Percentiles rank a stretch among this genome's conserved stretches.
These are phyloP conservation scores for Taiozyma onychis DNA, from an alignment of 1,139 yeast genomes.

Conservation along the genomic window DNA sequence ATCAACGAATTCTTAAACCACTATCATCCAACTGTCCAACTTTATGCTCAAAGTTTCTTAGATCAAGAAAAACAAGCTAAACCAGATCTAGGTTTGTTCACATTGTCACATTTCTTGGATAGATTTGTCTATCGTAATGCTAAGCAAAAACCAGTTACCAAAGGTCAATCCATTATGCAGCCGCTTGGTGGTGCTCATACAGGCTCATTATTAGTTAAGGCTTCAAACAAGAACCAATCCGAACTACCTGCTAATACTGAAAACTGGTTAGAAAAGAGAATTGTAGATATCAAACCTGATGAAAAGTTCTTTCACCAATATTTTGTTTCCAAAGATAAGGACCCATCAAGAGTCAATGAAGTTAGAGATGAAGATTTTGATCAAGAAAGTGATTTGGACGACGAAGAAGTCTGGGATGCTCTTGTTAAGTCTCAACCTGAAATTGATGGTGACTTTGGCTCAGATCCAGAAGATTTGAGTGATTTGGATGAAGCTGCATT, in stretches of 20 bases:
- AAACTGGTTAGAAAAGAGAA: conserved; percentile 71
- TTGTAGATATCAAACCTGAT: conserved; percentile 71
- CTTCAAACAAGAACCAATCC: conserved; percentile 41
- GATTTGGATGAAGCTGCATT: conserved; percentile 40
- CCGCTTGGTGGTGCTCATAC: conserved; percentile 85
- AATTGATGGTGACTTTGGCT: conserved; percentile 55
- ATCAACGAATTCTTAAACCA: conserved; percentile 65
- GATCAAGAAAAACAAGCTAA: conserved; percentile 39
- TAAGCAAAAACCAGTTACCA: conserved; percentile 62
- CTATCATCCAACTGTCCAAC: conserved; percentile 87
- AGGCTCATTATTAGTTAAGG: conserved; percentile 67
- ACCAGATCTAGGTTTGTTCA: conserved; percentile 88
- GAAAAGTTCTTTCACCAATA: conserved; percentile 89
- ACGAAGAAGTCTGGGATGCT: conserved; percentile 87
- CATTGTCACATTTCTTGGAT: conserved; percentile 87
- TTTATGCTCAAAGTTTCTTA: conserved; percentile 68
- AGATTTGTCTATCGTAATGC: conserved; percentile 94
- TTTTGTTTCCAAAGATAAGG: conserved; percentile 55
- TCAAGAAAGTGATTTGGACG: conserved; percentile 54
- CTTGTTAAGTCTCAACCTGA: conserved; percentile 82
- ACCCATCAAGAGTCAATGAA: conserved; percentile 36
- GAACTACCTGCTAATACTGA: conserved; percentile 72
- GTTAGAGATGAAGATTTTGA: conserved; percentile 31
- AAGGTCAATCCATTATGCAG: conserved; percentile 95
- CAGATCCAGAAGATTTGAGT: conserved; percentile 47